Conservation (phyloP, 2,329 filamentous ascomycete species). For the Phialophora chinensis region DNA sequence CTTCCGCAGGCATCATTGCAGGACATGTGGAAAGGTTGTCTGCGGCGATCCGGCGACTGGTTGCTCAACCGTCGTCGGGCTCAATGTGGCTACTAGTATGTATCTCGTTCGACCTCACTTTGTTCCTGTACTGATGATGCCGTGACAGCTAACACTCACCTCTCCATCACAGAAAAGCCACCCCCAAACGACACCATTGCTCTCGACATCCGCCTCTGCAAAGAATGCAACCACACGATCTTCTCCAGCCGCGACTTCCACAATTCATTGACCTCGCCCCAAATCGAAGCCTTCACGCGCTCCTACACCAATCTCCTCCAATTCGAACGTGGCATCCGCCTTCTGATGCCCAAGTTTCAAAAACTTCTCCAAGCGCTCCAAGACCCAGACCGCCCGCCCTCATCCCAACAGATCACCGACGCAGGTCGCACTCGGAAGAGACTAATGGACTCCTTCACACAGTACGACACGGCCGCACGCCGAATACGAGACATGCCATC, state of each 20-base stretch:
- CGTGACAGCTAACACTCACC: constrained; percentile 32
- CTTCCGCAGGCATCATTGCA: constrained; percentile 91
- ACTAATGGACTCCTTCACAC: constrained; percentile 84
- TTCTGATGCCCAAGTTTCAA: constrained; percentile 84
- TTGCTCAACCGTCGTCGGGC: constrained; percentile 82
- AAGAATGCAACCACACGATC: constrained; percentile 77
- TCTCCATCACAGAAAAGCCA: constrained; percentile 38
- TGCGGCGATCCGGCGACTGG: constrained; percentile 84
- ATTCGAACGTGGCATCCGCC: constrained; percentile 84
- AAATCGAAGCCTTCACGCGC: constrained; percentile 61
- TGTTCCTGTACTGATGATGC: constrained; percentile 35
- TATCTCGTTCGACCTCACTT: constrained; percentile 27
- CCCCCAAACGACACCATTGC: constrained; percentile 58
- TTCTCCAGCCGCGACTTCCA: constrained; percentile 80
- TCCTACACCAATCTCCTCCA: constrained; percentile 83
- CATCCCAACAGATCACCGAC: constrained; percentile 76
- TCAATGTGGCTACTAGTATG: constrained; percentile 74
- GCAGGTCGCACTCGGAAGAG: constrained; percentile 88
- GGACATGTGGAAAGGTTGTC: constrained; percentile 89
- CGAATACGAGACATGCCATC: constrained; percentile 80
- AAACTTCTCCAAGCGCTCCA: constrained; percentile 75
- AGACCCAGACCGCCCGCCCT: constrained; percentile 69
- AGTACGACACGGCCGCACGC: constrained; percentile 82
- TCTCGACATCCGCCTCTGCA: constrained; percentile 88
- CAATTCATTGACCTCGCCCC: constrained; percentile 69